Evolutionary conservation across 805 yeast species (phyloP).

Genomic region (Cyberlindnera galapagoensis): DNA sequence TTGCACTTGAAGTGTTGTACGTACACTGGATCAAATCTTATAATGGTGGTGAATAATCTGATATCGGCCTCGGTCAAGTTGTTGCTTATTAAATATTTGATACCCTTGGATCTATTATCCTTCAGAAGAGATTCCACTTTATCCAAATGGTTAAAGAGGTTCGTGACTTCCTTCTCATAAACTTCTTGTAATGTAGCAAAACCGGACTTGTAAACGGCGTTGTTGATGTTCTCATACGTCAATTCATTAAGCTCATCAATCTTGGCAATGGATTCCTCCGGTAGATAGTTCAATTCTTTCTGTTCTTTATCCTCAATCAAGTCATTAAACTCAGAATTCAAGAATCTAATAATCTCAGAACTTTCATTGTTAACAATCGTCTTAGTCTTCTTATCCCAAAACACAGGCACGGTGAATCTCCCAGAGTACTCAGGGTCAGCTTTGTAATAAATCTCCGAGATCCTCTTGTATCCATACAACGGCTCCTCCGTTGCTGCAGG

Average conservation of each 20-base stretch:
- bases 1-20: conserved; percentile 96
- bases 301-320: conserved; percentile 40
- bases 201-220: conserved; percentile 91
- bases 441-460: conserved; percentile 68
- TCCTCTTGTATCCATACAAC: conserved; percentile 48
- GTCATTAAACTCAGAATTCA: conserved; percentile 69
- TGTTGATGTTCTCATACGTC: conserved; percentile 81
- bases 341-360: conserved; percentile 79
- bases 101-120: conserved; percentile 27
- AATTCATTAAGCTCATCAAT: conserved; percentile 77
- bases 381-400: conserved; percentile 80
- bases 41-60: conserved; percentile 77
- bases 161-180: conserved; percentile 61
- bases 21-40: conserved; percentile 89
- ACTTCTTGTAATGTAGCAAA: conserved; percentile 81
- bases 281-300: conserved; percentile 55
- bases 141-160: conserved; percentile 61
- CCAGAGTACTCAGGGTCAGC: conserved; percentile 74
- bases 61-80: conserved; percentile 85
- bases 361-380: conserved; percentile 92
- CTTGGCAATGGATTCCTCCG: conserved; percentile 41
- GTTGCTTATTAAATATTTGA: conserved; percentile 49
- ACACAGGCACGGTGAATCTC: conserved; percentile 85
- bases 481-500: conserved; percentile 48
- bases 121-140: conserved; percentile 58